Evolutionary conservation across 768 basidiomycete species (phyloP), one percentile per base, ranked within the genome.

Genomic region (Coprinopsis marcescibilis): DNA sequence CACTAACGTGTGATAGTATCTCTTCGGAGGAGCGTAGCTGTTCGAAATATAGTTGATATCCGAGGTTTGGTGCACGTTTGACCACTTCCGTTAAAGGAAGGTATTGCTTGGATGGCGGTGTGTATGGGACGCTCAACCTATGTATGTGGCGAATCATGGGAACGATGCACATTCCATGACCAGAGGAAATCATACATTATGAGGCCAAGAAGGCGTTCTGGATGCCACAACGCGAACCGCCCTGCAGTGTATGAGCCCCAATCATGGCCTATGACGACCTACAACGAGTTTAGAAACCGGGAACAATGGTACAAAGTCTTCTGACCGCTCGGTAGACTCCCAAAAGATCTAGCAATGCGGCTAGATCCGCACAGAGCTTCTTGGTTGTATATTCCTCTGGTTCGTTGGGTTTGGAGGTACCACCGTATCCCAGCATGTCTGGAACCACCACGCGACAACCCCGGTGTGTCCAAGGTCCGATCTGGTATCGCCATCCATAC

Each of bases 401-500:
- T 23, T 76, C 74, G n/a, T 55, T 49, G 1, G 83, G 83, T 58
- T 80, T 84, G 49, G 80, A 78, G 6, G 78, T 79, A 25, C 64
- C 73, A 17, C 83, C 83, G 48, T 83, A 86, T n/a, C 84, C 84
- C 10, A 76, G 64, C 75, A 76, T 77, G 53, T 76, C 73, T 15
- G 75, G 77, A 2, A 71, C 83, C 7, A 87, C 63, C 14, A 86
- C 80, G 12, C 85, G 77, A 55, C 68, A 80, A 6, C 83, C 83
- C 32, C 65, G 62, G 33, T 69, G 63, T 14, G 77, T 77, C 83
- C 85, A 88, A 1, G 83, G 78, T 3, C 69, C 71, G 48, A 89
- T 85, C 59, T 87, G 86, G 59, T 82, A 62, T 45, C 83, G 70
- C 85, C 85, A 89, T 26, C 83, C 83, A 60, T 81, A 87, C 80